Conservation (phyloP, 768 basidiomycete species). For the Kwoniella europaea region DNA sequence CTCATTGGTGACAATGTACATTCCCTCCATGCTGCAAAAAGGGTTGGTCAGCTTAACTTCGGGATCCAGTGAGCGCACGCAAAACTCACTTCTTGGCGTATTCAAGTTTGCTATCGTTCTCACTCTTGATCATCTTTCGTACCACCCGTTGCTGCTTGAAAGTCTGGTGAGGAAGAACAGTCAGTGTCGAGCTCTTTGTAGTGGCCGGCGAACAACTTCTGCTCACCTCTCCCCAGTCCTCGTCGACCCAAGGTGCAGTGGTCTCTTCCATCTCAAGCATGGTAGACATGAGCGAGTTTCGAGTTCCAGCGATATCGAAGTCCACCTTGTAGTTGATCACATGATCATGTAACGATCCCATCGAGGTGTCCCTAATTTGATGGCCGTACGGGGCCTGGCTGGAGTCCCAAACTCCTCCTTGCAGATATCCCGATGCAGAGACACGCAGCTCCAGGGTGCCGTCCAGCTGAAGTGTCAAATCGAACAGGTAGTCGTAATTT, state of each 20-base stretch:
- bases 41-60: neutral
- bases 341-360: constrained; percentile 70
- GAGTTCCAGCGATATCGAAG: constrained; percentile 68
- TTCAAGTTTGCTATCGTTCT: constrained; percentile 60
- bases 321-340: constrained; percentile 71
- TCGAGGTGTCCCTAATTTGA: constrained; percentile 59
- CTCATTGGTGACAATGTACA: constrained; percentile 66
- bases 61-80: neutral
- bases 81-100: constrained; percentile 62
- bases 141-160: constrained; percentile 28
- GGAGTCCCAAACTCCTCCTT: constrained; percentile 68
- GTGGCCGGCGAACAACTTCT: neutral
- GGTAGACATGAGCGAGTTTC: constrained; percentile 66
- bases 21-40: constrained; percentile 61
- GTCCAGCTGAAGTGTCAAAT: constrained; percentile 71
- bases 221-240: constrained; percentile 45
- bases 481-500: constrained; percentile 67
- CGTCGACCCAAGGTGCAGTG: constrained; percentile 66
- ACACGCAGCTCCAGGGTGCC: constrained; percentile 70
- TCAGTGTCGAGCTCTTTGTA: neutral
- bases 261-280: constrained; percentile 64
- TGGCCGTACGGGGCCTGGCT: constrained; percentile 65
- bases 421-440: constrained; percentile 72
- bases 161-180: constrained; percentile 7
- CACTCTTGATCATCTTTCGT: constrained; percentile 17